A percentile compares a stretch with the other conserved stretches of the same genome.
These are phyloP conservation scores for Neonectria ditissima DNA, from an alignment of 2,329 filamentous ascomycete species.

Conservation along the genomic window DNA sequence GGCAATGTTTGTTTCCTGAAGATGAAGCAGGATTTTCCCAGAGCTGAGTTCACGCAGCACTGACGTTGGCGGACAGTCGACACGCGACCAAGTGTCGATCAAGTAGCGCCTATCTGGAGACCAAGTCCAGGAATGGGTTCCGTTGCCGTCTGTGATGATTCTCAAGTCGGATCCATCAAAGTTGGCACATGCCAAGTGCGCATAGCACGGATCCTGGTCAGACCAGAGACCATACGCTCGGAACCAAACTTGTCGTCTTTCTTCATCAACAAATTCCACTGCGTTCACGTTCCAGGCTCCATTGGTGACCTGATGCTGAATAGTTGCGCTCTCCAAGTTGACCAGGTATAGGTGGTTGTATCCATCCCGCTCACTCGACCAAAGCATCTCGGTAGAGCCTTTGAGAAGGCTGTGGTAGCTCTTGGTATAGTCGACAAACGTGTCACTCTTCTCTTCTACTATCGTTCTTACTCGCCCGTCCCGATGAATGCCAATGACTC, in stretches of 20 bases:
- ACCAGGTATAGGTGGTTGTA: constrained; percentile 47
- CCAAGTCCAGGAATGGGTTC: constrained; percentile 42
- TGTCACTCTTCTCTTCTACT: constrained; percentile 42
- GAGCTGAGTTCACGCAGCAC: constrained; percentile 35
- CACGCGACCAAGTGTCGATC: constrained; percentile 44
- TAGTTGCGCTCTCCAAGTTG: constrained; percentile 25
- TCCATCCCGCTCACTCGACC: constrained; percentile 46
- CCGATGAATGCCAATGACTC: constrained; percentile 33
- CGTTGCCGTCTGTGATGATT: constrained; percentile 43
- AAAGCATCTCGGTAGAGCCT: constrained; percentile 41
- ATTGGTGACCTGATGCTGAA: constrained; percentile 43
- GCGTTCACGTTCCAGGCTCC: constrained; percentile 43
- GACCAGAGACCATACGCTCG: constrained; percentile 34
- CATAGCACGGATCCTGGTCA: constrained; percentile 44
- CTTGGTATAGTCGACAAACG: constrained; percentile 44
- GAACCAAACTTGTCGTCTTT: constrained; percentile 37
- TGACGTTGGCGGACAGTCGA: constrained; percentile 38
- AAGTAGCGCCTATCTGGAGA: constrained; percentile 39
- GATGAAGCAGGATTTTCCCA: constrained; percentile 31
- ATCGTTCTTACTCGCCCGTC: constrained; percentile 35
- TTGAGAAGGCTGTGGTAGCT: constrained; percentile 22
- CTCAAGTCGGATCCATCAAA: constrained; percentile 44
- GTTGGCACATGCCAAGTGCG: constrained; percentile 39
- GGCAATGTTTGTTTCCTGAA: constrained; percentile 27
- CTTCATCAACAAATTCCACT: constrained; percentile 39